Base-by-base conservation (phyloP, 2,329 filamentous ascomycete genomes). In the Colletotrichum theobromicola region DNA sequence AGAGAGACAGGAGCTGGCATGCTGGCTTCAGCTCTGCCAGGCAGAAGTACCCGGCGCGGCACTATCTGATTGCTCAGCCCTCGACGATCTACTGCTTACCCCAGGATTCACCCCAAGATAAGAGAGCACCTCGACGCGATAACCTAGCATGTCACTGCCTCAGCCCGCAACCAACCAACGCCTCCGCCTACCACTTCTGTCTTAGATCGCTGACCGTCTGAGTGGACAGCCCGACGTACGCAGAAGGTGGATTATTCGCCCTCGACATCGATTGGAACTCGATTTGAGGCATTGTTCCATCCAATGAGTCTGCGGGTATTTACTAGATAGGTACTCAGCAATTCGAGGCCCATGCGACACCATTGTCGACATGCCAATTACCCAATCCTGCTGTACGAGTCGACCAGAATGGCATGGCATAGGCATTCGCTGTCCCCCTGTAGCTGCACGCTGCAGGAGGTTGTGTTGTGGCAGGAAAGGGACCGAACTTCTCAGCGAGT, bases 401-500 rank as follows among this genome's bases (percentile, higher is more conserved):
- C 8, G n/a, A 61, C 61, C 13, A 62, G 21, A 74, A 30, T 12
- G 30, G 67, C 61, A 74, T 57, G n/a, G 67, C 61, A 74, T 42
- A 12, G 30, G 53, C 32, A 12, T 21, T 34, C n/a, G 24, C 24
- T 21, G 32, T n/a, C 21, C 60, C 32, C n/a, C 21, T 62, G 46
- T 34, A 57, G 15, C 60, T 71, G 68, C 68, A 35, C n/a, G n/a
- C 63, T 67, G 62, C 57, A 74, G 61, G 62, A 72, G 55, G 62
- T 71, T 53, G 42, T 50, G 42, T n/a, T n/a, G n/a, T n/a, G n/a
- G n/a, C n/a, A n/a, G 53, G 28, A 72, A 67, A 30, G 62, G 42
- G 8, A 30, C 55, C 35, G 26, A 46, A 46, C 61, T 5, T 50
- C 24, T 46, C 8, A 64, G n/a, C 37, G 61, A 62, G 60, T 62